Conservation (phyloP, 2,329 filamentous ascomycete genomes). For the Aspergillus sp. region DNA sequence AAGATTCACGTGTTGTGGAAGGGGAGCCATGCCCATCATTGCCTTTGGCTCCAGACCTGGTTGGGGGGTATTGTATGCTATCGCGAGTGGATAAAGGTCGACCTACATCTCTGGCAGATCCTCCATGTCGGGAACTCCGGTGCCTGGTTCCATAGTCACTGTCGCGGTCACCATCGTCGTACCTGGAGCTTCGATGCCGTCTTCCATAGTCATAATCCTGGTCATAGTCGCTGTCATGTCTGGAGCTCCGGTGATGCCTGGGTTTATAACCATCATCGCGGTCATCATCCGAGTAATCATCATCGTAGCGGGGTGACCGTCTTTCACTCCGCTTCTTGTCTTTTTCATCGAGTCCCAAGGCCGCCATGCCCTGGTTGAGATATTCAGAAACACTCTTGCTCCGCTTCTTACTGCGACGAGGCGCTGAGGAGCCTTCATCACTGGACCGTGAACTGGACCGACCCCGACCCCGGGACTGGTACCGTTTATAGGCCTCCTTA, state of each 20-base stretch:
- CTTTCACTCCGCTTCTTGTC: conserved; percentile 22
- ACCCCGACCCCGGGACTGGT: conserved; percentile 37
- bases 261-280: conserved; percentile 8
- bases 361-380: conserved; percentile 40
- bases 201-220: background rate
- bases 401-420: conserved; percentile 37
- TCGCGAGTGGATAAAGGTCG: conserved; percentile 24
- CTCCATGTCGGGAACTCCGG: conserved; percentile 22
- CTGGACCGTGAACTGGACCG: conserved; percentile 49
- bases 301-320: conserved; percentile 24
- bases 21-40: conserved; percentile 6
- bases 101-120: conserved; percentile 43
- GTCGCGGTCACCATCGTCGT: conserved; percentile 39
- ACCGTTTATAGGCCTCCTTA: conserved; percentile 42
- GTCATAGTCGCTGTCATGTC: conserved; percentile 18
- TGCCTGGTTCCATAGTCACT: conserved; percentile 25
- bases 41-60: conserved; percentile 17
- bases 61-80: conserved; percentile 14
- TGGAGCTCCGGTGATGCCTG: conserved; percentile 22
- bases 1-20: conserved; percentile 7
- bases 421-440: conserved; percentile 47
- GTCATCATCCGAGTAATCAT: conserved; percentile 39
- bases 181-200: background rate
- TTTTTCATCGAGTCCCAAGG: conserved; percentile 37
- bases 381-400: conserved; percentile 45